Evolutionary conservation across 352 stramenopile genomes (phyloP), one percentile per base, ranked within the genome.

Genomic region (Phytophthora sansomeana): DNA sequence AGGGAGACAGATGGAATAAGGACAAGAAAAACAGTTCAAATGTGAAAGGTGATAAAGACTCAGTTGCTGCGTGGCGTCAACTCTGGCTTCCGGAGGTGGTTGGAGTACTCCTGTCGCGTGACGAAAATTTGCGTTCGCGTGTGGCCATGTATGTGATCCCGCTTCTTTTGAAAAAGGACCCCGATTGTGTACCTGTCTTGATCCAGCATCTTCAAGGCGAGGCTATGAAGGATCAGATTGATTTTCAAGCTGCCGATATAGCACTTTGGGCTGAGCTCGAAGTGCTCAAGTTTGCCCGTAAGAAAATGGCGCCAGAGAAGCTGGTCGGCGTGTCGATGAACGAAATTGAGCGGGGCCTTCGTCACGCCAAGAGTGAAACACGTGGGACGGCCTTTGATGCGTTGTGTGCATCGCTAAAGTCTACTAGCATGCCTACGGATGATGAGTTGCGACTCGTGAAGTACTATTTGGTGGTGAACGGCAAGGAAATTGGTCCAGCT

Each of bases 141-240:
- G 75, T 95, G 24, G 83, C 84, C 11, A 90, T 87, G 72, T 93
- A 93, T 57, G 80, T 90, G 6, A 72, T 93, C 26, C 87, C 87
- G 16, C 56, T 95, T 29, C 58, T 95, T 21, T 54, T 92, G 8
- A 91, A 92, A 44, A 87, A 89, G 21, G 84, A 93, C 42, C 71
- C 83, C 3, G 69, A 63, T 11, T 90, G 81, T 42, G 77, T 93
- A 3, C 41, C 66, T 16, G 14, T 75, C 3, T 69, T 93, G 24
- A 79, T 93, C 7, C 58, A 87, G 14, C 61, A 63, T 32, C 61
- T 92, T n/a, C 81, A 85, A 47, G 24, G 50, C 1, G 55, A 75
- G 61, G 60, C 50, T 41, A 69, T 57, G 3, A 58, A 48, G 9
- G 54, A 71, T 7, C 58, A 63, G 1, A 32, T 36, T 13, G 44